phyloP scores from a whole-genome alignment of 768 basidiomycete species.

The Termitomyces titanicus region DNA sequence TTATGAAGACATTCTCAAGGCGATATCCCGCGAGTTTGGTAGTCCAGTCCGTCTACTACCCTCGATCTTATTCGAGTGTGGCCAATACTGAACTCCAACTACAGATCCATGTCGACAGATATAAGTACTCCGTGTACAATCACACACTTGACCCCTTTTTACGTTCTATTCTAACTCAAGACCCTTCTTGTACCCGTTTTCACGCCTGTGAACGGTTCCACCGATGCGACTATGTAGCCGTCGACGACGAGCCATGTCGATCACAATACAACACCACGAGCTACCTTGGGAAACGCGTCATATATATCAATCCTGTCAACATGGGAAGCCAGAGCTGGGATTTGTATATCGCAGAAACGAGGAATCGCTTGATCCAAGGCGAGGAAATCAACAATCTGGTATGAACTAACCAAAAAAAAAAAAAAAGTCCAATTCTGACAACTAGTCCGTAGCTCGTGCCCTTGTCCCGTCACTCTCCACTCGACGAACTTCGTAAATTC shows the following conservation, averaged over 20 bases:
- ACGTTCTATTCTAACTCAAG: conserved; percentile 53
- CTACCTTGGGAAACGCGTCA: conserved; percentile 51
- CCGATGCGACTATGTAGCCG: conserved; percentile 62
- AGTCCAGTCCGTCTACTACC: conserved; percentile 40
- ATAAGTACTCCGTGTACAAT: conserved; percentile 72
- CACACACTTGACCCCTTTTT: conserved; percentile 59
- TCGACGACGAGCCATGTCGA: conserved; percentile 28
- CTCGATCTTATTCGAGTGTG: background rate
- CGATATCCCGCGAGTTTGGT: conserved; percentile 62
- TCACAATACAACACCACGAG: conserved; percentile 32
- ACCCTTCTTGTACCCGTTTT: conserved; percentile 68
- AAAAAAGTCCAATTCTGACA: background rate
- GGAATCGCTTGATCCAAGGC: conserved; percentile 32
- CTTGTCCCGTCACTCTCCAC: conserved; percentile 80
- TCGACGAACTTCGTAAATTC: conserved; percentile 81
- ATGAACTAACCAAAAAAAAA: conserved; percentile 13
- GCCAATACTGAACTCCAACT: background rate
- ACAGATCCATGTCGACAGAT: conserved; percentile 88
- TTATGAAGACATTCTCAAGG: conserved; percentile 88
- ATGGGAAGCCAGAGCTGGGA: conserved; percentile 54
- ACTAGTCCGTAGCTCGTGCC: conserved; percentile 61
- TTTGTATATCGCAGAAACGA: conserved; percentile 38
- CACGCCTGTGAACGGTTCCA: conserved; percentile 90
- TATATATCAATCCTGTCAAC: conserved; percentile 85
- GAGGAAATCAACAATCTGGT: conserved; percentile 64